A percentile compares a stretch with the other conserved stretches of the same genome.
Conservation (phyloP, 2,329 filamentous ascomycete genomes). For the Amesomyces nigricolor region DNA sequence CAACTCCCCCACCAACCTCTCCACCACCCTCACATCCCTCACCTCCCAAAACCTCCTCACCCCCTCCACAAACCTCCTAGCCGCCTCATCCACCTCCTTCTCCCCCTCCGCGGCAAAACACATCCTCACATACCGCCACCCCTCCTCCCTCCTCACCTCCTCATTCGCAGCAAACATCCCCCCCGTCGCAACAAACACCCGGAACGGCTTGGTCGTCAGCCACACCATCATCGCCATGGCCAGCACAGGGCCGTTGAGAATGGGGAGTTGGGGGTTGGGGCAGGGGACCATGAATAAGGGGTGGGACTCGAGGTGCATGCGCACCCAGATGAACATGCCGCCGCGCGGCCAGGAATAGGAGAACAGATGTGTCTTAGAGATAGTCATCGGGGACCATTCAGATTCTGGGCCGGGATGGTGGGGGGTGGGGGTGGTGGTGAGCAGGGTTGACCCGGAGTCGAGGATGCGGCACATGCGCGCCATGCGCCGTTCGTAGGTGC, state of each 20-base stretch:
- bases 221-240: constrained; percentile 64
- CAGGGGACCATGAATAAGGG: constrained; percentile 52
- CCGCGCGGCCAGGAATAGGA: constrained; percentile 75
- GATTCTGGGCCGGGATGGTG: background rate
- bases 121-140: constrained; percentile 68
- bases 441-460: constrained; percentile 55
- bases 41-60: constrained; percentile 73
- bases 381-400: constrained; percentile 51
- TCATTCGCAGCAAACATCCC: constrained; percentile 65
- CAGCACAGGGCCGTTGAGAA: constrained; percentile 52
- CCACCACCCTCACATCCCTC: constrained; percentile 59
- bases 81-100: constrained; percentile 58
- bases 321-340: constrained; percentile 90
- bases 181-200: constrained; percentile 67
- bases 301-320: constrained; percentile 65
- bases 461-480: constrained; percentile 68
- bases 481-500: constrained; percentile 82
- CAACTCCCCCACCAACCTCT: constrained; percentile 48
- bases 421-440: constrained; percentile 58
- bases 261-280: constrained; percentile 26
- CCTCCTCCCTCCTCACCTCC: constrained; percentile 50
- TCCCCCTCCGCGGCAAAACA: constrained; percentile 83
- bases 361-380: constrained; percentile 68
- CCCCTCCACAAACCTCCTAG: constrained; percentile 60
- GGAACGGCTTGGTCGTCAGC: constrained; percentile 62